These are phyloP conservation scores for Globisporangium canariense DNA, from an alignment of 352 stramenopile genomes.

Conservation along the genomic window DNA sequence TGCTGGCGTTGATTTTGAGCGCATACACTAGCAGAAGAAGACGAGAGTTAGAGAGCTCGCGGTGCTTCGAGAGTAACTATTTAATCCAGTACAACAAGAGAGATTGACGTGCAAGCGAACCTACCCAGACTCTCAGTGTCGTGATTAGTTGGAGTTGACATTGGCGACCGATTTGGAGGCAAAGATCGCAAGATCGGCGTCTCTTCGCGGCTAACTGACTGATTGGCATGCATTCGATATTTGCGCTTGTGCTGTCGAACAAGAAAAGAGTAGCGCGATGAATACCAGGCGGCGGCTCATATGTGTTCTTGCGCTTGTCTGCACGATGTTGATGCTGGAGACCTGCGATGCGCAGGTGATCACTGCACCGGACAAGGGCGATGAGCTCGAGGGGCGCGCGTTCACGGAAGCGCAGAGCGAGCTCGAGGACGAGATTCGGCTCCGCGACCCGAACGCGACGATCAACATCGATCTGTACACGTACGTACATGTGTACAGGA, in stretches of 20 bases:
- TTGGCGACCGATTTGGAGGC: neutral
- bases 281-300: neutral
- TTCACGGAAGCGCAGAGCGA: constrained; percentile 42
- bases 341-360: constrained; percentile 39
- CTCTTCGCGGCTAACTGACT: neutral
- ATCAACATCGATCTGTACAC: constrained; percentile 75
- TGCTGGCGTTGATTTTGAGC: neutral
- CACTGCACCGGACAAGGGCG: constrained; percentile 59
- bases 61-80: neutral
- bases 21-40: neutral
- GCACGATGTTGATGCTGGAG: neutral
- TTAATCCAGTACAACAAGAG: neutral
- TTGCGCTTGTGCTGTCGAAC: neutral
- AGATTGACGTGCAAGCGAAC: neutral
- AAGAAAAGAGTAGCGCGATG: neutral
- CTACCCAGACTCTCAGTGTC: neutral
- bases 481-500: constrained; percentile 15
- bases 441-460: constrained; percentile 30
- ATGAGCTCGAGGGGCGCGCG: constrained; percentile 58
- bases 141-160: neutral
- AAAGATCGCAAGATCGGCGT: neutral
- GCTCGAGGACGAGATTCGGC: constrained; percentile 37
- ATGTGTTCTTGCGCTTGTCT: neutral
- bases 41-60: neutral
- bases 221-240: neutral